Conservation (phyloP, 2,329 filamentous ascomycete species). For the Pseudohalonectria lignicola region DNA sequence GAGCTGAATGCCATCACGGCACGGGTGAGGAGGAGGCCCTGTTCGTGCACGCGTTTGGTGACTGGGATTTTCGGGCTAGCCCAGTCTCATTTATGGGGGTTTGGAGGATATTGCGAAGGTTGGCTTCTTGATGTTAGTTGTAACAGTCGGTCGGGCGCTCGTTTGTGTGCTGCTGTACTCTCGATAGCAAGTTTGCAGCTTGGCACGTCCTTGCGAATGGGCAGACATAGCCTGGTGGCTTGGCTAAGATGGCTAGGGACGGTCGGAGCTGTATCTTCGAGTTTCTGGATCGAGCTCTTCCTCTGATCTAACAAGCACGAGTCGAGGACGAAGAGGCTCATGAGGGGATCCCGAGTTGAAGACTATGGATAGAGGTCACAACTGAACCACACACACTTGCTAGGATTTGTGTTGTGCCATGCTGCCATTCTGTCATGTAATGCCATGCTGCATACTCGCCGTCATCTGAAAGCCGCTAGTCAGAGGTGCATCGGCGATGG, state of each 20-base stretch:
- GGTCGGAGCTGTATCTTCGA: no score
- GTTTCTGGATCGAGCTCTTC: background rate
- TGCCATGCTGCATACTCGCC: no score
- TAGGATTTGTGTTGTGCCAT: no score
- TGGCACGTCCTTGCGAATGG: slow-evolving; percentile 9
- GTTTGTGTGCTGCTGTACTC: slow-evolving; percentile 7
- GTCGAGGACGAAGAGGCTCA: slow-evolving; percentile 8
- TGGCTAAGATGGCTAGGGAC: slow-evolving; percentile 6
- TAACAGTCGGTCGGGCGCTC: slow-evolving; percentile 3
- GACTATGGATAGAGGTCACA: no score
- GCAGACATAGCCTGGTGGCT: slow-evolving; percentile 2
- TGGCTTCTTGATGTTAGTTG: slow-evolving; percentile 5
- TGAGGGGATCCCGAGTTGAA: slow-evolving; percentile 1
- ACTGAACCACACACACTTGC: no score
- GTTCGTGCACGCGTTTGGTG: no score
- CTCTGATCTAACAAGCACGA: slow-evolving; percentile 6
- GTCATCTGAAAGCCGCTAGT: no score
- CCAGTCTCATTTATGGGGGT: no score
- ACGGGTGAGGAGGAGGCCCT: slow-evolving; percentile 5
- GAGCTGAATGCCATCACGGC: slow-evolving; percentile 3
- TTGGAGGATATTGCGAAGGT: no score
- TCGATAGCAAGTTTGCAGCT: slow-evolving; percentile 7
- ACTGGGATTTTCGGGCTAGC: no score
- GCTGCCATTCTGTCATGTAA: no score
- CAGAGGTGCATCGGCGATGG: no score